phyloP scores from a whole-genome alignment of 495 filamentous ascomycete species.

The Neurospora cerealis region DNA sequence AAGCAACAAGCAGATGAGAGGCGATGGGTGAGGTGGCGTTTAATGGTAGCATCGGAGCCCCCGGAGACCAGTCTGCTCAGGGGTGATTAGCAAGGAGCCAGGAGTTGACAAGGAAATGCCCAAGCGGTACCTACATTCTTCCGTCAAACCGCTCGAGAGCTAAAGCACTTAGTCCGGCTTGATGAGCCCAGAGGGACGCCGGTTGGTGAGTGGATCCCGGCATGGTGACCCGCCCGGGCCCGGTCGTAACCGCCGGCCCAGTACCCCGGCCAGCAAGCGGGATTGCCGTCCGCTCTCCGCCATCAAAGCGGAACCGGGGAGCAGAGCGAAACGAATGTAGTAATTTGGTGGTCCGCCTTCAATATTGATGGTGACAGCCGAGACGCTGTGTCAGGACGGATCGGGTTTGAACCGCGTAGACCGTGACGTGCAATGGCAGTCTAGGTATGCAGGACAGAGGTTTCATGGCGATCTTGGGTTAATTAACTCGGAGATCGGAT shows the following conservation, averaged over 20 bases:
- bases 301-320: conserved; percentile 57
- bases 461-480: not conserved
- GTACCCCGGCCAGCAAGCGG: conserved; percentile 5
- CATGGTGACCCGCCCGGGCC: not conserved
- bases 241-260: conserved; percentile 1
- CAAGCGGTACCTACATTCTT: conserved; percentile 47
- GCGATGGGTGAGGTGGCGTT: conserved; percentile 65
- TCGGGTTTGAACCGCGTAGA: not conserved
- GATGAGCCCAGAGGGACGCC: conserved; percentile 47
- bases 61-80: conserved; percentile 65
- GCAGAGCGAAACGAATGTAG: conserved; percentile 45
- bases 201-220: not conserved
- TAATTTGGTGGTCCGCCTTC: conserved; percentile 39
- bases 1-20: conserved; percentile 66
- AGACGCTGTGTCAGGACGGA: not conserved
- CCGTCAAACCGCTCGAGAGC: conserved; percentile 70
- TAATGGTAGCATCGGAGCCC: conserved; percentile 72
- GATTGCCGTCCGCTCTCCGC: conserved; percentile 32
- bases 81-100: not conserved
- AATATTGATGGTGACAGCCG: not conserved
- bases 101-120: not conserved
- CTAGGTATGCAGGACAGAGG: not conserved
- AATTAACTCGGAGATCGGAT: not conserved
- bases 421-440: not conserved
- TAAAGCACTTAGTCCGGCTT: conserved; percentile 64